Evolutionary conservation across 2,329 filamentous ascomycete species (phyloP).

Genomic region (Paecilomyces niveus): DNA sequence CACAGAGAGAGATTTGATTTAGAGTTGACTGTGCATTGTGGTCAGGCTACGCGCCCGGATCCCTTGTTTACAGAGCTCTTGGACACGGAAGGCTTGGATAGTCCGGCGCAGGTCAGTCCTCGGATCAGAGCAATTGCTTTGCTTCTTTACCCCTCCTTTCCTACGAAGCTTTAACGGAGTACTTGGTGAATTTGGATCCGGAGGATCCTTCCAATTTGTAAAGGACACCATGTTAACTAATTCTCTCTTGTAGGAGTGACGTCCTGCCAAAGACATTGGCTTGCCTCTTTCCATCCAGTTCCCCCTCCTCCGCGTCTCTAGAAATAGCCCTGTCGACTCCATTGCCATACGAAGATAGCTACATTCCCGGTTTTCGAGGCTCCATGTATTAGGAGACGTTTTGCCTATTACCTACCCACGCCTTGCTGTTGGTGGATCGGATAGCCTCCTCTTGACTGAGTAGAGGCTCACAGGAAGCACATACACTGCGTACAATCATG

Average conservation of each 20-base stretch:
- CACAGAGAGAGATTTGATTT: background rate
- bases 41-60: background rate
- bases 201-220: background rate
- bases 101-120: background rate
- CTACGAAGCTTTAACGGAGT: background rate
- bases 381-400: background rate
- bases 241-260: background rate
- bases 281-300: background rate
- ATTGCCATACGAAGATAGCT: background rate
- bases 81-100: background rate
- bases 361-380: background rate
- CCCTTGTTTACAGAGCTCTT: background rate
- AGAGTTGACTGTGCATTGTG: background rate
- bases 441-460: background rate
- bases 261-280: background rate
- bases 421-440: background rate
- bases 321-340: background rate
- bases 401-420: background rate
- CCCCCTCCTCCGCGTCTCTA: background rate
- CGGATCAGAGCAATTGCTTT: background rate
- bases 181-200: background rate
- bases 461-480: background rate
- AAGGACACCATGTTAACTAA: background rate
- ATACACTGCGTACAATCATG: constrained; percentile 13
- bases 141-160: background rate